Evolutionary conservation across 176 grass and related monocot species (phyloP), one percentile per base, ranked within the genome.

Genomic region (Thalia dealbata): DNA sequence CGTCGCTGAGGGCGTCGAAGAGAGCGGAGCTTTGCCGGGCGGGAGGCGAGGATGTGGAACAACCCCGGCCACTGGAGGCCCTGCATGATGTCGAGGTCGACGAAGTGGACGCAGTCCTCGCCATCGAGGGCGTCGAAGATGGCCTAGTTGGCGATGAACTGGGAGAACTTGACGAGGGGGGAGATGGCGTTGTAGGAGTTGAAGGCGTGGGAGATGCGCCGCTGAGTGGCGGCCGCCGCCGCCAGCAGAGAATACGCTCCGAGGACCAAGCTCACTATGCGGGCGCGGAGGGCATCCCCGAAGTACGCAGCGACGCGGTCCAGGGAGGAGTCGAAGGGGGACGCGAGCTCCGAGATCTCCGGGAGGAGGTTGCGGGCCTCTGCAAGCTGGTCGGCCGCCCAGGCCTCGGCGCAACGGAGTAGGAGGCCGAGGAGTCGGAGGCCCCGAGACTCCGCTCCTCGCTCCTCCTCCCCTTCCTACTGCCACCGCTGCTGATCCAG

Each of bases 301-400:
- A 96, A 96, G 86, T 96, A 96, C 18, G 89, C 86, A 2, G 80
- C 89, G 14, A 89, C 89, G 67, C 92, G 88, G 82, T 96, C 89
- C 0, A 86, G 86, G 4, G 86, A 96, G 0, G 89, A 87, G 12
- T 89, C 92, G 73, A 92, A 92, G 54, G 92, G 86, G 64, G 92
- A 92, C 29, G 89, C 84, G 52, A 96, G 84, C 84, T 92, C 92
- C 0, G 86, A 76, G 78, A 96, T 82, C 84, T 96, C 92, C 0
- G 78, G 86, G 18, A 96, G 89, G 41, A 92, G 82, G 50, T 96
- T 82, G 2, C 78, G 81, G 14, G 92, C 89, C 75, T 96, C 86
- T 1, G 72, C 23, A 4, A 96, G 80, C 46, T 78, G 78, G 77
- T 91, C 82, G 62, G 64, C 71, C 45, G 89, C 84, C 46, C 89